Base-by-base conservation (phyloP, 1,284 basidiomycete species). In the Cystobasidium pallidum region DNA sequence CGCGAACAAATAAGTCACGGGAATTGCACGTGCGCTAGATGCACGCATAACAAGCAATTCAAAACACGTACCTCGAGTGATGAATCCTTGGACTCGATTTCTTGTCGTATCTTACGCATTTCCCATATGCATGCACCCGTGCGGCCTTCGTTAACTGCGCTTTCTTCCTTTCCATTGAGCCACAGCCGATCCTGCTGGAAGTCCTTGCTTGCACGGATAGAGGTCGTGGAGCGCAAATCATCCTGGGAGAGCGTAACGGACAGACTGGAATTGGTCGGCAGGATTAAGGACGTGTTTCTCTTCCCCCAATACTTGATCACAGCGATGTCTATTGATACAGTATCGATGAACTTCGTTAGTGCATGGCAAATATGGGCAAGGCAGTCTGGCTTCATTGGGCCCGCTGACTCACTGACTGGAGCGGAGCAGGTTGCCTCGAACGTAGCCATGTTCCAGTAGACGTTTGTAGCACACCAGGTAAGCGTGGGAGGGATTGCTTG, bases 191-290 rank as follows among this genome's bases (percentile, higher is more conserved):
- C 93, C 17, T 84, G 83, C 71, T 83, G 82, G 78, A 94, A 96
- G 1, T 86, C 84, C 0, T 88, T 83, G 79, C 95, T 91, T 3
- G 91, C 89, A 30, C 92, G 88, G 15, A 93, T 92, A 0, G 94
- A 93, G 2, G 95, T 99, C 8, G 93, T 95, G 0, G 92, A 92
- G 72, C 92, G 86, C 28, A 99, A 86, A 79, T 99, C 91, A 82
- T 97, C 93, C 82, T 99, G 96, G 80, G 91, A 91, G 72, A 99
- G 88, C 2, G 96, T 99, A 61, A 99, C 92, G 1, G 94, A 97
- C 34, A 99, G 88, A 26, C 95, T 98, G 6, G 93, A 93, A 83
- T 99, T 99, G 77, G 94, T 98, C 34, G 95, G 95, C 67, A 99
- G 86, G 80, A 98, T 97, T 76, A 99, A 88, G 77, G 89, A 87